Evolutionary conservation across 305 asterid genomes (phyloP).

Genomic region (Vinca major): DNA sequence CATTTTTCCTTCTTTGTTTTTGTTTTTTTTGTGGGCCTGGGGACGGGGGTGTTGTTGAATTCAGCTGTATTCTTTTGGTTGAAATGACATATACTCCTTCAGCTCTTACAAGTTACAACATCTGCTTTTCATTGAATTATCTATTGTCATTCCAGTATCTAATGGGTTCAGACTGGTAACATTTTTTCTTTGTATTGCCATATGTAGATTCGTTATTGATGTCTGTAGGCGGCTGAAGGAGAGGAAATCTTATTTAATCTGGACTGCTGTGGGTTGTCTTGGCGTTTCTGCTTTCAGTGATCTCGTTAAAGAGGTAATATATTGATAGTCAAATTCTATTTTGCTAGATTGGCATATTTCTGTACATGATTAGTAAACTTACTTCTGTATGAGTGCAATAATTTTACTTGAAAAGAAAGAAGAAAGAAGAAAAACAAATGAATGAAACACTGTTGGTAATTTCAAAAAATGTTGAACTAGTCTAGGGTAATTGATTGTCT

Average conservation of each 20-base stretch:
- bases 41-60: no score
- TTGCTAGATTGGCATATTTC: background rate
- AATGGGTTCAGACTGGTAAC: background rate
- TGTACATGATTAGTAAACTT: background rate
- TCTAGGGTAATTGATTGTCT: background rate
- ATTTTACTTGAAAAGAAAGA: background rate
- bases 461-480: background rate
- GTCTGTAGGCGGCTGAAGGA: conserved; percentile 69
- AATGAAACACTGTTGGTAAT: no score
- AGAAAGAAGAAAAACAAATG: no score
- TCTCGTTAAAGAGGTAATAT: conserved; percentile 72
- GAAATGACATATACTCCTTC: background rate
- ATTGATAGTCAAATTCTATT: conserved; percentile 1
- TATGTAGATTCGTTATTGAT: conserved; percentile 53
- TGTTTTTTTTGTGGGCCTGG: background rate
- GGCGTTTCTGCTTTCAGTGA: conserved; percentile 76
- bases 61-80: background rate
- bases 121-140: background rate
- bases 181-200: background rate
- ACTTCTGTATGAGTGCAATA: conserved; percentile 7
- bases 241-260: conserved; percentile 70
- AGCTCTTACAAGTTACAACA: background rate
- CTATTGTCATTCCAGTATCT: background rate
- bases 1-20: background rate
- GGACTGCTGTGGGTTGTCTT: conserved; percentile 78